Evolutionary conservation across 371 early-diverging fungal genomes (phyloP).

Genomic region (Nosema muscidifuracis): DNA sequence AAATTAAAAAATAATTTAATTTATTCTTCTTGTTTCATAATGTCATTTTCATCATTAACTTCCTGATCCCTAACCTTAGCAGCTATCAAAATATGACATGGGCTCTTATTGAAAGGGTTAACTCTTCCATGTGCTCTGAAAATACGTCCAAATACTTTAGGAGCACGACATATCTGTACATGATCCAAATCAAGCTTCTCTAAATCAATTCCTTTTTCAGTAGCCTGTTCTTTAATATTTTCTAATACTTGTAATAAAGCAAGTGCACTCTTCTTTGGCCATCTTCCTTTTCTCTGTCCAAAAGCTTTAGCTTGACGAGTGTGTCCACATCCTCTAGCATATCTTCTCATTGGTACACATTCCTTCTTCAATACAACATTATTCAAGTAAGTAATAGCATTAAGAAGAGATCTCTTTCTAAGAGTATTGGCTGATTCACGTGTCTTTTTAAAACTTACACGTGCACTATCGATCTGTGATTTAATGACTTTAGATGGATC

Average conservation of each 20-base stretch:
- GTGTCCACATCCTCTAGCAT: constrained; percentile 90
- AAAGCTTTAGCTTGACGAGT: constrained; percentile 90
- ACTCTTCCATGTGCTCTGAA: constrained; percentile 98
- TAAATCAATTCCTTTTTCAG: constrained; percentile 75
- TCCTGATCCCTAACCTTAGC: constrained; percentile 26
- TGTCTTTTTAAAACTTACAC: constrained; percentile 77
- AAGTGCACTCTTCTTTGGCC: constrained; percentile 94
- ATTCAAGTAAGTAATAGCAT: constrained; percentile 84
- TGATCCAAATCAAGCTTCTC: constrained; percentile 72
- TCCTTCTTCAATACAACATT: constrained; percentile 91
- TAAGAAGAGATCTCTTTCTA: constrained; percentile 78
- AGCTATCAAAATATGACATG: constrained; percentile 85
- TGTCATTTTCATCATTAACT: constrained; percentile 35
- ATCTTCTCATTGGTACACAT: constrained; percentile 91
- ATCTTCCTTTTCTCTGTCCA: constrained; percentile 81
- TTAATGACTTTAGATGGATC: constrained; percentile 58
- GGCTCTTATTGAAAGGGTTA: constrained; percentile 83
- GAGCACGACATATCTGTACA: constrained; percentile 94
- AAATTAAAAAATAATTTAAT: background rate
- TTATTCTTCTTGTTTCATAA: constrained; percentile 15
- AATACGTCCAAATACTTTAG: constrained; percentile 88
- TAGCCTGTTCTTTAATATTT: constrained; percentile 92
- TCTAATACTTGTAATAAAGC: constrained; percentile 81
- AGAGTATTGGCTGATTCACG: constrained; percentile 89
- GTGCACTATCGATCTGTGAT: constrained; percentile 56